Conservation (phyloP, 2,329 filamentous ascomycete species). For the Leptosphaerulina australis region DNA sequence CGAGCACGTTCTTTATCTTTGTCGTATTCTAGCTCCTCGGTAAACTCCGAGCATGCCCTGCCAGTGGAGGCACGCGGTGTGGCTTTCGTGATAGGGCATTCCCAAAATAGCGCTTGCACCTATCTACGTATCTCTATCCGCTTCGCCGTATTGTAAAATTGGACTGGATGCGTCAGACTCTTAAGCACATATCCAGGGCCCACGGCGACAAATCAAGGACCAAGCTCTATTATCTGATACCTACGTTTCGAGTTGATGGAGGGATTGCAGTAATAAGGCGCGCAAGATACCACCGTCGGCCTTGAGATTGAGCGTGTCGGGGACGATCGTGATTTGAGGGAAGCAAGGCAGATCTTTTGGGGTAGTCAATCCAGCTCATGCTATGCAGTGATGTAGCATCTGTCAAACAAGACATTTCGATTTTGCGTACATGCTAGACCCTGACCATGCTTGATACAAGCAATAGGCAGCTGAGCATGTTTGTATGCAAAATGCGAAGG, state of each 20-base stretch:
- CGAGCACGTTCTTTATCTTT: slow-evolving; percentile 10
- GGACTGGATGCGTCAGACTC: slow-evolving; percentile 38
- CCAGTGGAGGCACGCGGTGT: slow-evolving; percentile 2
- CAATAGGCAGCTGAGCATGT: not conserved
- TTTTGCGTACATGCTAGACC: not conserved
- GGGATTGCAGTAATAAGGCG: not conserved
- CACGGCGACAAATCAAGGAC: slow-evolving; percentile 9
- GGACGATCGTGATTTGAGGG: not conserved
- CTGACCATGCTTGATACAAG: not conserved
- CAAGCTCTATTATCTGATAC: not conserved
- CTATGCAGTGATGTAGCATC: slow-evolving; percentile 6
- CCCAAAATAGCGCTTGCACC: slow-evolving; percentile 20
- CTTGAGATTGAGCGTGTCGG: not conserved
- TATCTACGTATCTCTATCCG: slow-evolving; percentile 20
- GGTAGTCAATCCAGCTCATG: slow-evolving; percentile 6
- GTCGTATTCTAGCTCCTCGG: slow-evolving; percentile 7
- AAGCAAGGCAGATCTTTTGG: slow-evolving; percentile 5
- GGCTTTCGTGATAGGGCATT: slow-evolving; percentile 12
- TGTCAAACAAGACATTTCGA: slow-evolving; percentile 2
- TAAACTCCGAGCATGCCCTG: slow-evolving; percentile 12
- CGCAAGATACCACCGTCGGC: not conserved
- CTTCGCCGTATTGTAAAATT: slow-evolving; percentile 21
- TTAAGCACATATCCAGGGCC: slow-evolving; percentile 10
- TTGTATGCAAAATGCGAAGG: not conserved
- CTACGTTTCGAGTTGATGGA: not conserved